Base-by-base conservation (phyloP, 495 filamentous ascomycete genomes). In the Trichoderma erinaceum region DNA sequence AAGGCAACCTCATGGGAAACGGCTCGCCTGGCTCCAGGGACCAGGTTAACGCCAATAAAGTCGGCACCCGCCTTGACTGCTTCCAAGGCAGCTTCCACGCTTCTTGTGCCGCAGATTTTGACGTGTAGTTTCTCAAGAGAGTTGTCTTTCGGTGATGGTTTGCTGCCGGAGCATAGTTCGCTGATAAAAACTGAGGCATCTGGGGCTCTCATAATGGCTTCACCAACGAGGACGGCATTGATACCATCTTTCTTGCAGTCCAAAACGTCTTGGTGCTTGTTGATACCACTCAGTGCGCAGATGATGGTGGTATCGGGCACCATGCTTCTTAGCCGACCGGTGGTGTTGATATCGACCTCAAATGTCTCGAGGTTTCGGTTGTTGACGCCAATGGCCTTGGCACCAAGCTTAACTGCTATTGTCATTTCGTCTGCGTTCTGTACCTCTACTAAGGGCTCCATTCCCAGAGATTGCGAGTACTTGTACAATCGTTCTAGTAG, bases 381-480 rank as follows among this genome's bases (percentile, higher is more conserved):
- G 78, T 99, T 99, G 72, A 99, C 95, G 11, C 95, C 95, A 72
- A 99, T 97, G 29, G 96, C 93, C 75, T 92, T 88, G n/a, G 95
- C 84, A 18, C 95, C 96, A 11, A 99, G 82, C 32, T 90, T 85
- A 29, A 96, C 87, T 13, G 95, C 95, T 43, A 86, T 88, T 50
- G 88, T 80, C 93, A 97, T 98, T 78, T 99, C 95, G 48, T 93
- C 92, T 0, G 88, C 84, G 23, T 89, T 98, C 72, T 99, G 96
- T 25, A 99, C 95, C 75, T 99, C 95, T 32, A 99, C 96, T 18
- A 99, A 78, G 25, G 95, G 95, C 78, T 98, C 96, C 95, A 99
- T 99, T 35, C 93, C 94, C 2, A 99, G 85, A 16, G 89, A 90
- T 65, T 87, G 84, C 4, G 92, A 97, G 78, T 97, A 98, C 41